Percentiles rank a stretch among this genome's conserved stretches.
Conservation (phyloP, 1,284 basidiomycete genomes). For the Cutaneotrichosporon cavernicola region DNA sequence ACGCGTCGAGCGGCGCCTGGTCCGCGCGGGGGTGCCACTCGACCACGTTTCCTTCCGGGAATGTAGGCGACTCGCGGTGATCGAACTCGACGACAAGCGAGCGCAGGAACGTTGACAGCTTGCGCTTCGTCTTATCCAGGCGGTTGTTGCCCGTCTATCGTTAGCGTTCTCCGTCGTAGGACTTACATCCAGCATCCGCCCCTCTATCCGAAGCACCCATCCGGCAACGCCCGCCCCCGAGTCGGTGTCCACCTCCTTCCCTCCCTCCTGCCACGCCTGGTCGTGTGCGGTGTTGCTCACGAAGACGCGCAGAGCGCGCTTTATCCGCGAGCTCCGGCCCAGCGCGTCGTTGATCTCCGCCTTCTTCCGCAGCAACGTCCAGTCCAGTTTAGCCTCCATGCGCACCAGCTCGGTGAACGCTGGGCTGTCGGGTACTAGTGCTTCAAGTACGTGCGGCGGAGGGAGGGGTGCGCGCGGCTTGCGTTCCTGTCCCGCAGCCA, state of each 20-base stretch:
- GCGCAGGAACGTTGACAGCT: constrained; percentile 84
- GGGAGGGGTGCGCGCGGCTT: constrained; percentile 49
- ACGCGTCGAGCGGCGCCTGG: constrained; percentile 75
- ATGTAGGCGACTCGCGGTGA: constrained; percentile 70
- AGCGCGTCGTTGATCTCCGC: constrained; percentile 85
- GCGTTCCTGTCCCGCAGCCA: constrained; percentile 14
- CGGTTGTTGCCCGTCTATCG: constrained; percentile 58
- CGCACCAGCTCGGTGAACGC: constrained; percentile 84
- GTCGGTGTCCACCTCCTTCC: constrained; percentile 55
- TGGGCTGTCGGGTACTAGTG: constrained; percentile 67
- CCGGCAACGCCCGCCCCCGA: constrained; percentile 78
- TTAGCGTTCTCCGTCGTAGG: constrained; percentile 1
- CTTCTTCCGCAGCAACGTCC: constrained; percentile 88
- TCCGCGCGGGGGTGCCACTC: constrained; percentile 60
- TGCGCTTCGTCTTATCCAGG: constrained; percentile 68
- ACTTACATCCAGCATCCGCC: constrained; percentile 67
- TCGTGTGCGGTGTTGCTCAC: constrained; percentile 83
- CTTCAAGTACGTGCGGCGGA: constrained; percentile 49
- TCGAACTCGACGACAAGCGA: constrained; percentile 83
- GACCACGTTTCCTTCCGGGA: constrained; percentile 63
- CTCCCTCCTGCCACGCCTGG: constrained; percentile 69
- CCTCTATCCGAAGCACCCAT: constrained; percentile 87
- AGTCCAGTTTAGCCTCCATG: constrained; percentile 89
- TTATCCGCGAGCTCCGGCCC: constrained; percentile 54
- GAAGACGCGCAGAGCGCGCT: constrained; percentile 82